phyloP scores from a whole-genome alignment of 768 basidiomycete genomes.

The Boletus vermiculosoides region DNA sequence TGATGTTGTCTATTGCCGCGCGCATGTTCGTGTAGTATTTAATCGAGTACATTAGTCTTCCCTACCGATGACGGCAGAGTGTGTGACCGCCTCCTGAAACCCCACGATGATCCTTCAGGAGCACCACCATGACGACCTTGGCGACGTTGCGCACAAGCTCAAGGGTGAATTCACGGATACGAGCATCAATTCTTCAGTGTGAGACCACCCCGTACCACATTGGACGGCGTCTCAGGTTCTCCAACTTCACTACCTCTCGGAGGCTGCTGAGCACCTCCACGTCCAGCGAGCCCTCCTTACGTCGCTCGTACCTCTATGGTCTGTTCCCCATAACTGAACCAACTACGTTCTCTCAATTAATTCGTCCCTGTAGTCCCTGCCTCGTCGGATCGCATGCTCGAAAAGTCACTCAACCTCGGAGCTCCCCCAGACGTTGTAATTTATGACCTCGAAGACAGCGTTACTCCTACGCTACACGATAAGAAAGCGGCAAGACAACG shows the following conservation, averaged over 20 bases:
- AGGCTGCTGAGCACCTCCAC: conserved; percentile 20
- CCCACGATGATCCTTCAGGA: not conserved
- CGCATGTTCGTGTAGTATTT: not conserved
- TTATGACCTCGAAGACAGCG: conserved; percentile 89
- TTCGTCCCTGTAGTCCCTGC: conserved; percentile 56
- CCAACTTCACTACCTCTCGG: not conserved
- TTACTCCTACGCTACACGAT: conserved; percentile 56
- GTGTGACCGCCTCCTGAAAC: not conserved
- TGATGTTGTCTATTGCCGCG: not conserved
- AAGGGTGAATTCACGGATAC: not conserved
- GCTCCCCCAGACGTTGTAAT: conserved; percentile 71
- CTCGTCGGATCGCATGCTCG: conserved; percentile 76
- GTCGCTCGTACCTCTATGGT: conserved; percentile 67
- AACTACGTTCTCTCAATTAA: not conserved
- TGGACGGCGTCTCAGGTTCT: not conserved
- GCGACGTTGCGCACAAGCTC: conserved; percentile 5
- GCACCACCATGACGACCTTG: not conserved
- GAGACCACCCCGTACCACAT: not conserved
- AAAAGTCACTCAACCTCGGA: conserved; percentile 58
- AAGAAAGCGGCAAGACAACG: conserved; percentile 59
- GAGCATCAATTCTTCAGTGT: not conserved
- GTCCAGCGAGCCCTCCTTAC: conserved; percentile 23
- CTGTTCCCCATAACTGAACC: not conserved
- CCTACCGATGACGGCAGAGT: not conserved
- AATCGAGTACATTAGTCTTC: not conserved